A percentile compares a stretch with the other conserved stretches of the same genome.
Conservation (phyloP, 2,329 filamentous ascomycete genomes). For the Ploettnerulaceae sp. region DNA sequence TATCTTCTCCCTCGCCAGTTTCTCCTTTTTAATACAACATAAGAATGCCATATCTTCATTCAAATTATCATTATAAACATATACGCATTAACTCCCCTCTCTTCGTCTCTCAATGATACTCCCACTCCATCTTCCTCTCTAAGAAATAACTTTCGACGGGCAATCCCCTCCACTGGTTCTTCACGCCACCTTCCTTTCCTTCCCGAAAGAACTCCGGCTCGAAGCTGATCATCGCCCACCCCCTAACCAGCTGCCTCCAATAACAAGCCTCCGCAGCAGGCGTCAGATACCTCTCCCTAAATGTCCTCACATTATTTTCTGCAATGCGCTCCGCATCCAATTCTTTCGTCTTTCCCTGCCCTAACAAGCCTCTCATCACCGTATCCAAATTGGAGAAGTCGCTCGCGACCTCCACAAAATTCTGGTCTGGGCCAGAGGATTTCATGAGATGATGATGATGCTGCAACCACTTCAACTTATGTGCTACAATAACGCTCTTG, state of each 20-base stretch:
- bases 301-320: slow-evolving; percentile 27
- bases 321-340: slow-evolving; percentile 44
- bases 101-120: neutral
- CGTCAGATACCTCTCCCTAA: slow-evolving; percentile 46
- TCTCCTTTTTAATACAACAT: too few species aligned
- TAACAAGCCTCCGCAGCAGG: slow-evolving; percentile 52
- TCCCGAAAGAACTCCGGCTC: slow-evolving; percentile 13
- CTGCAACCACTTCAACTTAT: slow-evolving; percentile 11
- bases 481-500: slow-evolving; percentile 12
- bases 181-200: slow-evolving; percentile 4
- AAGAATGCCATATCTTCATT: slow-evolving; percentile 4
- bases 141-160: slow-evolving; percentile 18
- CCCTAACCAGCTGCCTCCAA: slow-evolving; percentile 33
- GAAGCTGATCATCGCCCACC: slow-evolving; percentile 20
- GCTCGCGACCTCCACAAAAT: slow-evolving; percentile 44
- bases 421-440: slow-evolving; percentile 41
- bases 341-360: slow-evolving; percentile 33
- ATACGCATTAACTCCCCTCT: neutral
- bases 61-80: slow-evolving; percentile 4
- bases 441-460: slow-evolving; percentile 17
- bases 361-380: slow-evolving; percentile 39
- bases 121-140: slow-evolving; percentile 5
- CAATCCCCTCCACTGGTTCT: slow-evolving; percentile 11
- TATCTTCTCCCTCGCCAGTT: too few species aligned
- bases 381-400: slow-evolving; percentile 39